A percentile compares a stretch with the other conserved stretches of the same genome.
phyloP scores from a whole-genome alignment of 345 rosid species.

The Moricandia arvensis region DNA sequence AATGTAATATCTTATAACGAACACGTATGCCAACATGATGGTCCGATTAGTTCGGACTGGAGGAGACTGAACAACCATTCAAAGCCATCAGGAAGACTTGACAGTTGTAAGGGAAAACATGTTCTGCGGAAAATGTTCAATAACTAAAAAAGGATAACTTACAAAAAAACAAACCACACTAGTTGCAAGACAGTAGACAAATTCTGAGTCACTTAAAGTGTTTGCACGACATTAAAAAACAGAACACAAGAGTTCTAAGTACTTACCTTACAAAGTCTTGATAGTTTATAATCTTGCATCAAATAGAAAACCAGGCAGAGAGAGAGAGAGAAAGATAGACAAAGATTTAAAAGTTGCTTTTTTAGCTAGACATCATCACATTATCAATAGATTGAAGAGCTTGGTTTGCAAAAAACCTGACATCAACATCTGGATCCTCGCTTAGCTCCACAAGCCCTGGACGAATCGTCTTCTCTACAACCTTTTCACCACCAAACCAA shows the following conservation, averaged over 20 bases:
- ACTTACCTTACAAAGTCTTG: slow-evolving; percentile 26
- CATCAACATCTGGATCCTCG: slow-evolving; percentile 96
- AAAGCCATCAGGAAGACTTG: background rate
- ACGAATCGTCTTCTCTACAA: slow-evolving; percentile 78
- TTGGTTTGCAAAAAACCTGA: slow-evolving; percentile 79
- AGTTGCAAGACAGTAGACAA: background rate
- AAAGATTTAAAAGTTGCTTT: background rate
- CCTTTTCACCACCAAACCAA: slow-evolving; percentile 38
- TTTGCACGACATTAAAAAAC: slow-evolving; percentile 25
- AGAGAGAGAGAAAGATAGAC: background rate
- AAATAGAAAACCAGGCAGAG: slow-evolving; percentile 10
- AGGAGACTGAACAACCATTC: background rate
- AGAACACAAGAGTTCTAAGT: slow-evolving; percentile 10
- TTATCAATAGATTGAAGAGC: slow-evolving; percentile 81
- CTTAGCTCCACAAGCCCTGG: slow-evolving; percentile 84
- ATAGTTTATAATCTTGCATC: slow-evolving; percentile 6
- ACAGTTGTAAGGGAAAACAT: background rate
- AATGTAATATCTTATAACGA: background rate
- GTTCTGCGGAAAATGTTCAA: background rate
- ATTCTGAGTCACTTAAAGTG: background rate
- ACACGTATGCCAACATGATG: background rate
- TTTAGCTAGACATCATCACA: slow-evolving; percentile 74
- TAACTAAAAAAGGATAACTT: background rate
- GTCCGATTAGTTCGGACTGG: background rate
- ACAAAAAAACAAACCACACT: background rate